A percentile compares a stretch with the other conserved stretches of the same genome.
Evolutionary conservation across 2,329 filamentous ascomycete species (phyloP).

Genomic region (Phialophora chinensis): DNA sequence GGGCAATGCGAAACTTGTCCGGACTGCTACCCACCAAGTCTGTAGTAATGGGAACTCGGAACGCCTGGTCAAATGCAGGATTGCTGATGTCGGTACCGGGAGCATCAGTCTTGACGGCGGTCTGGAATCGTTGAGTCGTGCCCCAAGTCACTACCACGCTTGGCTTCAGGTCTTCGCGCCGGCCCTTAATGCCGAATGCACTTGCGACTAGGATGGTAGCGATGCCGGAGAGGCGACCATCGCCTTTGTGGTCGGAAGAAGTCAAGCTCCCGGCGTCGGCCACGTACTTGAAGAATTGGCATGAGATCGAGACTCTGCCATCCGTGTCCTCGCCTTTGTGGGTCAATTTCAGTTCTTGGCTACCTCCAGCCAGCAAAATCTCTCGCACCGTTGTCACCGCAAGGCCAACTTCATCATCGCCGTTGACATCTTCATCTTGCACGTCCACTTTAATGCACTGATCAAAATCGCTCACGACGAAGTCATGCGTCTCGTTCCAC

Average conservation of each 20-base stretch:
- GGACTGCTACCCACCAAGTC: slow-evolving; percentile 34
- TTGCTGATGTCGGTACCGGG: slow-evolving; percentile 36
- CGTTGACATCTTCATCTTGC: slow-evolving; percentile 27
- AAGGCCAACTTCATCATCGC: slow-evolving; percentile 29
- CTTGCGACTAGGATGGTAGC: slow-evolving; percentile 33
- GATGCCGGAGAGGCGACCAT: slow-evolving; percentile 34
- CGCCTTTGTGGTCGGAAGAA: slow-evolving; percentile 35
- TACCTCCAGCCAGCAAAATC: slow-evolving; percentile 28
- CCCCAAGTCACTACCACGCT: slow-evolving; percentile 35
- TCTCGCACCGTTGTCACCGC: slow-evolving; percentile 31
- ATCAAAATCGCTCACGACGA: slow-evolving; percentile 35
- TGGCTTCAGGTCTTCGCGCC: slow-evolving; percentile 32
- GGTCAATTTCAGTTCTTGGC: slow-evolving; percentile 26
- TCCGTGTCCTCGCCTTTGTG: slow-evolving; percentile 31
- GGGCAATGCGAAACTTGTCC: slow-evolving; percentile 34
- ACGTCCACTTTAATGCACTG: slow-evolving; percentile 35
- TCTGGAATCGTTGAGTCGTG: slow-evolving; percentile 34
- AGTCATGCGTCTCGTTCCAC: slow-evolving; percentile 36
- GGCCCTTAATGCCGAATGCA: slow-evolving; percentile 32
- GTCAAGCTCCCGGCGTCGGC: slow-evolving; percentile 35
- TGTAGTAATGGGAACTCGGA: slow-evolving; percentile 34
- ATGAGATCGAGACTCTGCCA: slow-evolving; percentile 29
- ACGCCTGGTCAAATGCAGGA: slow-evolving; percentile 34
- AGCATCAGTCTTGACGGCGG: slow-evolving; percentile 34
- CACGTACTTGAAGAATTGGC: slow-evolving; percentile 34